Evolutionary conservation across 1,284 basidiomycete species (phyloP).

Genomic region (Cutaneotrichosporon cavernicola): DNA sequence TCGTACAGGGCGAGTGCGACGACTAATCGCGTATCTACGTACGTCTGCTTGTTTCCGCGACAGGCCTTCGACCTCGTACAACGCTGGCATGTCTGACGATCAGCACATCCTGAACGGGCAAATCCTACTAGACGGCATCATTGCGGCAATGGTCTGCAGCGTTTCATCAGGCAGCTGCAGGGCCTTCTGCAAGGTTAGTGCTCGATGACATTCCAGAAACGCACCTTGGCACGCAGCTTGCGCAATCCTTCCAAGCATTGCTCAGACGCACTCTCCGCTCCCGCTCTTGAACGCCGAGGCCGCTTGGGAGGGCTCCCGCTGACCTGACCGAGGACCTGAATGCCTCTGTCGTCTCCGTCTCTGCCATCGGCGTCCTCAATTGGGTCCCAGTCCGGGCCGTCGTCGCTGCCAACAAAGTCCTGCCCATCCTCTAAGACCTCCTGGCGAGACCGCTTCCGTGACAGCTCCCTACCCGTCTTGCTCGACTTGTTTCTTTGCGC

Average conservation of each 20-base stretch:
- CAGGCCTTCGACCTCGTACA: conserved; percentile 38
- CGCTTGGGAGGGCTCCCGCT: not conserved
- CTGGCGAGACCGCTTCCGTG: conserved; percentile 36
- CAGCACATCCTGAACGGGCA: not conserved
- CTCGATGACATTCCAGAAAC: not conserved
- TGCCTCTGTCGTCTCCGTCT: not conserved
- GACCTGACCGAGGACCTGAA: not conserved
- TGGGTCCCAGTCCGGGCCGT: conserved; percentile 34
- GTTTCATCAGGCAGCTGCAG: conserved; percentile 27
- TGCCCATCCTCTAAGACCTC: conserved; percentile 34
- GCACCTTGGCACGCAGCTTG: conserved; percentile 16
- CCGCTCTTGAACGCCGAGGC: not conserved
- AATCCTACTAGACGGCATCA: conserved; percentile 44
- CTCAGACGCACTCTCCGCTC: not conserved
- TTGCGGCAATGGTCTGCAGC: conserved; percentile 43
- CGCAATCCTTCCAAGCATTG: conserved; percentile 15
- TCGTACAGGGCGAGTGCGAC: not conserved
- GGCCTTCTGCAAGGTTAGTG: not conserved
- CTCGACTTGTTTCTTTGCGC: conserved; percentile 20
- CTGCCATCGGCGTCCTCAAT: conserved; percentile 52
- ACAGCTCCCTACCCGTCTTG: conserved; percentile 21
- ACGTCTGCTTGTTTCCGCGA: conserved; percentile 22
- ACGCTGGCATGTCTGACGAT: conserved; percentile 27
- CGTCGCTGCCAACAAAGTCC: conserved; percentile 40
- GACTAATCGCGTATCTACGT: not conserved